Evolutionary conservation across 192 early-diverging fungal species (phyloP).

Genomic region (Rhizoclosmatium globosum): DNA sequence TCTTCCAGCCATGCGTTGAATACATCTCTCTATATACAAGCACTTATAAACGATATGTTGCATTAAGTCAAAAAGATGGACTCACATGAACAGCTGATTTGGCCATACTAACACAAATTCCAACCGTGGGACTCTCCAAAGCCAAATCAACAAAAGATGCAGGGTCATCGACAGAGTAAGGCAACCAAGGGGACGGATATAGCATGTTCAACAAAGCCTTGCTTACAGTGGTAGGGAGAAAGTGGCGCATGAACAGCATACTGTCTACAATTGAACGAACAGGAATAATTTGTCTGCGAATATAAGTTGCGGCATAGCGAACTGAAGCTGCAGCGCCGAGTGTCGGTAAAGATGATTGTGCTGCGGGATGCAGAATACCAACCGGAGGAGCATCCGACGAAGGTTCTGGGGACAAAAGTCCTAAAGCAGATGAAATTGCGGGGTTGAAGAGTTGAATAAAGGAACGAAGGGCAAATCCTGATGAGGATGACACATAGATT

Average conservation of each 20-base stretch:
- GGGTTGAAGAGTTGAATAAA: constrained; percentile 38
- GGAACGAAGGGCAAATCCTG: constrained; percentile 41
- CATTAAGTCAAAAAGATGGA: constrained; percentile 13
- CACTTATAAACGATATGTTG: background rate
- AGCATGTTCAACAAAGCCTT: constrained; percentile 49
- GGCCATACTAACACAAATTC: constrained; percentile 45
- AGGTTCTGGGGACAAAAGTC: constrained; percentile 15
- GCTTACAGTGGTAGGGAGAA: constrained; percentile 49
- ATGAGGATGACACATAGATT: constrained; percentile 28
- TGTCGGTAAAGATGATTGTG: background rate
- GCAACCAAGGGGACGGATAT: constrained; percentile 55
- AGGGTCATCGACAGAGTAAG: constrained; percentile 54
- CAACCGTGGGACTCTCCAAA: constrained; percentile 54
- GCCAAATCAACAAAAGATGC: constrained; percentile 32
- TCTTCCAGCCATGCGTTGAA: constrained; percentile 49
- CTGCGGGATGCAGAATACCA: background rate
- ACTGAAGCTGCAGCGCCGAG: background rate
- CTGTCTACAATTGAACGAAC: constrained; percentile 39
- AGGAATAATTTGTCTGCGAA: constrained; percentile 50
- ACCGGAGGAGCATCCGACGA: background rate
- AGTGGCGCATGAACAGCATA: constrained; percentile 40
- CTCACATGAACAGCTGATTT: constrained; percentile 49
- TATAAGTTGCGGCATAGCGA: constrained; percentile 38
- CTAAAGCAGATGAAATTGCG: constrained; percentile 18
- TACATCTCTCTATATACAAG: constrained; percentile 29